Percentiles rank a stretch among this genome's conserved stretches.
Evolutionary conservation across 192 early-diverging fungal genomes (phyloP).

Genomic region (Rhizophagus clarus): DNA sequence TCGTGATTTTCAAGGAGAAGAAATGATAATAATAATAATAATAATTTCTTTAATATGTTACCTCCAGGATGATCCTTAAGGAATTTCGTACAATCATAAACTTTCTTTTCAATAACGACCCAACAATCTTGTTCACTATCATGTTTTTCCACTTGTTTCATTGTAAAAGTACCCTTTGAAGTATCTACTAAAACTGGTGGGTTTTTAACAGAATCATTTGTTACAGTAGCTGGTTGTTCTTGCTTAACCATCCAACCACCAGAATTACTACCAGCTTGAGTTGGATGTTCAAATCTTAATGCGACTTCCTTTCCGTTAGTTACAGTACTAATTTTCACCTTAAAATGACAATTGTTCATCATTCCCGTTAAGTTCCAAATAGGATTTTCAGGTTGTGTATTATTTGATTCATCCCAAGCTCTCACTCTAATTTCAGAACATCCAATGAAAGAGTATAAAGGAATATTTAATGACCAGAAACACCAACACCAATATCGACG

Average conservation of each 20-base stretch:
- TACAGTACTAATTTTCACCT: constrained; percentile 46
- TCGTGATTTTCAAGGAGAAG: too few species aligned
- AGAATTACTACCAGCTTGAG: constrained; percentile 40
- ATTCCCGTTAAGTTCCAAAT: constrained; percentile 78
- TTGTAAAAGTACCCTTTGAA: constrained; percentile 39
- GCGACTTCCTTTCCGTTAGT: constrained; percentile 16
- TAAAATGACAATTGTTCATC: constrained; percentile 72
- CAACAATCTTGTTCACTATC: constrained; percentile 70
- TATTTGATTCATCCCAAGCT: constrained; percentile 61
- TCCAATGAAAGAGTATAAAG: constrained; percentile 38
- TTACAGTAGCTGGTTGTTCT: constrained; percentile 4
- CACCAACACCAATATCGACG: constrained; percentile 62
- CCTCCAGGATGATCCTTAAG: constrained; percentile 86
- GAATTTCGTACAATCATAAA: constrained; percentile 75
- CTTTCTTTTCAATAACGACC: constrained; percentile 74
- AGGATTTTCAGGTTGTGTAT: constrained; percentile 61
- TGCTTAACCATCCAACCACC: constrained; percentile 59
- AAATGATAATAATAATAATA: too few species aligned
- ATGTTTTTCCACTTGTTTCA: constrained; percentile 69
- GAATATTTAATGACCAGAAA: constrained; percentile 55
- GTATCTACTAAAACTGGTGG: background rate
- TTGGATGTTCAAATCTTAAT: constrained; percentile 57
- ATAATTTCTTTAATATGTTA: background rate
- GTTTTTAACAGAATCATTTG: background rate
- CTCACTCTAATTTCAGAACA: constrained; percentile 58